Conservation (phyloP, 768 basidiomycete species). For the Krasilnikovozyma curviuscula region DNA sequence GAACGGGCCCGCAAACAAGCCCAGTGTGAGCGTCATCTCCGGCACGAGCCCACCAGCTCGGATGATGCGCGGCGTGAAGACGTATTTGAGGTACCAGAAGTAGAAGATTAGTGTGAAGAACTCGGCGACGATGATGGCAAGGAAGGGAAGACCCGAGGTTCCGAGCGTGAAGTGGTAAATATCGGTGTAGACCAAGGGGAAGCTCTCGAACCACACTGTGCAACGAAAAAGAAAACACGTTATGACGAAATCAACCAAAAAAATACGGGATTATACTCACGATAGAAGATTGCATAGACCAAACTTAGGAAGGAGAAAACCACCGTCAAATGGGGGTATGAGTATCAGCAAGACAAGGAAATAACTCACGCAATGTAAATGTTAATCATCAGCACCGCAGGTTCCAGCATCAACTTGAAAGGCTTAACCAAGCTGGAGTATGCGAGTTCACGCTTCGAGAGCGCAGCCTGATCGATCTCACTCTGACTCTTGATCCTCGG, state of each 20-base stretch:
- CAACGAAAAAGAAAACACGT: background rate
- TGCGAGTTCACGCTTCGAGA: slow-evolving; percentile 14
- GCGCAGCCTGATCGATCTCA: slow-evolving; percentile 19
- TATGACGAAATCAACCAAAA: slow-evolving; percentile 13
- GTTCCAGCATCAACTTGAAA: slow-evolving; percentile 21
- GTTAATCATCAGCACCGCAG: slow-evolving; percentile 22
- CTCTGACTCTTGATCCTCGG: slow-evolving; percentile 17
- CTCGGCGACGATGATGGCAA: slow-evolving; percentile 18
- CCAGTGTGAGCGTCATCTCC: slow-evolving; percentile 8
- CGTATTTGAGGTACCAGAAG: background rate
- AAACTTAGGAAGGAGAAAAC: too few species aligned
- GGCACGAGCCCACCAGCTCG: slow-evolving; percentile 10
- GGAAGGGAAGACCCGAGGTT: slow-evolving; percentile 16
- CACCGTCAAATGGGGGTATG: too few species aligned
- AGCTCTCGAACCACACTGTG: slow-evolving; percentile 19
- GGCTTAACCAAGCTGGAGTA: slow-evolving; percentile 19
- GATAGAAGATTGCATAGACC: slow-evolving; percentile 16
- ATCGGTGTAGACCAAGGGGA: slow-evolving; percentile 22
- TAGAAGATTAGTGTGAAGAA: slow-evolving; percentile 13
- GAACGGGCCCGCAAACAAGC: slow-evolving; percentile 4
- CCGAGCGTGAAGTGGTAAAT: slow-evolving; percentile 17
- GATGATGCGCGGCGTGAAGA: slow-evolving; percentile 7
- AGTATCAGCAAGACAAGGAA: background rate
- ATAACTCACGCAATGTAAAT: slow-evolving; percentile 16
- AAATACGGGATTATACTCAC: too few species aligned